Evolutionary conservation across 1,284 basidiomycete species (phyloP), one percentile per base, ranked within the genome.

Genomic region (Pseudozyma pruni): DNA sequence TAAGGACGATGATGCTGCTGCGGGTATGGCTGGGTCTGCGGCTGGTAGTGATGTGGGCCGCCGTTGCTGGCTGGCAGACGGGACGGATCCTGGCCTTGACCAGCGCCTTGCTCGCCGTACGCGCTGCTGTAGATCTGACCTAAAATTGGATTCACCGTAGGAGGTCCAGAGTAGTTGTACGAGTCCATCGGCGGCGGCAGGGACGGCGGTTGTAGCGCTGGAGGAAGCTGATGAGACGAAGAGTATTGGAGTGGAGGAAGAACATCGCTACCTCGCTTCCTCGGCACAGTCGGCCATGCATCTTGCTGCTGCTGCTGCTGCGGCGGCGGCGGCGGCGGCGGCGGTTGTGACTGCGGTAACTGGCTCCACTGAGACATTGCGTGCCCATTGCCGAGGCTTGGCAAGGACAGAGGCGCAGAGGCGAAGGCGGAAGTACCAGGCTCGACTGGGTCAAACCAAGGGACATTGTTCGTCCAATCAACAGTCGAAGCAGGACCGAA

Each of bases 401-500:
- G 35, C n/a, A 56, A 43, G 4, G 43, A 35, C 20, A 25, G 8
- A 13, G 20, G 25, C 19, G 37, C 43, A 1, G 51, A 14, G 10
- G 33, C 41, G 29, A 41, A 19, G 10, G 33, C 41, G 27, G 51
- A 31, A 14, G 20, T 31, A 13, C 38, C 39, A 16, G 38, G 47
- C 14, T 64, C 61, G 14, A 70, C 29, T 7, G 55, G 60, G 32
- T 70, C 60, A 41, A 70, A 70, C 67, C 67, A 70, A 6, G 67
- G 67, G 48, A 60, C 67, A 8, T 59, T 59, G 47, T 70, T 56
- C n/a, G 60, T 52, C 67, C 67, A 70, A n/a, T 69, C 66, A 0
- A 43, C 60, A 8, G 55, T 51, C n/a, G 48, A 43, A 8, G 38
- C 47, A 17, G 59, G 44, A 10, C 43, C 52, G 25, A 70, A 58